Base-by-base conservation (phyloP, 2,329 filamentous ascomycete species). In the Ophidiomyces ophidiicola region DNA sequence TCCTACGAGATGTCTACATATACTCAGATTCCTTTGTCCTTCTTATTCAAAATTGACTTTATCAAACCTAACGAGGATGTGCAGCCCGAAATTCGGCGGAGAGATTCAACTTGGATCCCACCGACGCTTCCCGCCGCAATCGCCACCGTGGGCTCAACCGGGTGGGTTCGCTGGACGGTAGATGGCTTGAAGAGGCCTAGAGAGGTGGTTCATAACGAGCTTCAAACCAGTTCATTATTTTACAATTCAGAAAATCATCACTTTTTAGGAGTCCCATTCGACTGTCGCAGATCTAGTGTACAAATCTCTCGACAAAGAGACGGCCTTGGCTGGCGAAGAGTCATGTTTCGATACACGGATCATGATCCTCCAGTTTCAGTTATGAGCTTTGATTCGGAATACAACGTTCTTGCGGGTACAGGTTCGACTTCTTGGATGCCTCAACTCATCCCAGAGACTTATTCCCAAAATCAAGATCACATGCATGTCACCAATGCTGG, bases 371-470 rank as follows among this genome's bases (percentile, higher is more conserved):
- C 39, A 8, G 30, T 47, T 12, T 48, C 46, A 25, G 26, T 47
- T 8, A 39, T 47, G 32, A 29, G 18, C 3, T 48, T 48, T 28
- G 33, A 39, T 17, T 20, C 14, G 4, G 20, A 29, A 10, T 20
- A 41, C 10, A 21, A 46, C 25, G 41, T 45, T 11, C 41, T 53
- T 14, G 50, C 49, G 6, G 44, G 48, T 8, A 43, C 32, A 18
- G 44, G 42, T 7, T 46, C 46, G 4, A 4, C 2, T 12, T 24
- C 19, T 17, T 53, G 46, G 50, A 46, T 50, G 25, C 41, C 44
- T 17, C 30, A 52, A 24, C 46, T 54, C n/a, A 28, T 54, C 3
- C 51, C 49, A 21, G 3, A 15, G 3, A 24, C 39, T 7, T 51
- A 50, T 17, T 29, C 48, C 6, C 14, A 34, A 2, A 39, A 41